These are phyloP conservation scores for Coemansia sp. DNA, from an alignment of 192 early-diverging fungal genomes.

Conservation along the genomic window DNA sequence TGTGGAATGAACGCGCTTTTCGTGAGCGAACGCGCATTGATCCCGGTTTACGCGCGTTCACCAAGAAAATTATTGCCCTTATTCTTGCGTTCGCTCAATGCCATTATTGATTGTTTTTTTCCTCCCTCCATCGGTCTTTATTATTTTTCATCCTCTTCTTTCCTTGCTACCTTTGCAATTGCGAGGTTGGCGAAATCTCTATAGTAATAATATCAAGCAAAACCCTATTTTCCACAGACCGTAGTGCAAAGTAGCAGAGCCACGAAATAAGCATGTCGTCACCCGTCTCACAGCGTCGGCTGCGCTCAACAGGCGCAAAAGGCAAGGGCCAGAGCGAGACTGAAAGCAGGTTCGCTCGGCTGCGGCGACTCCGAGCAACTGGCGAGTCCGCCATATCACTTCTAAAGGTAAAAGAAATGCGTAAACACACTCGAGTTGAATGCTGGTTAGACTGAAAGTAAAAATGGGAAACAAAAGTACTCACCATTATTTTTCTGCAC, in stretches of 20 bases:
- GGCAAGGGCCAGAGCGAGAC: conserved; percentile 4
- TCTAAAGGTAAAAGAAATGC: background rate
- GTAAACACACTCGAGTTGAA: background rate
- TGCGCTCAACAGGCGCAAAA: conserved; percentile 26
- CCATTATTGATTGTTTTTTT: too few species aligned
- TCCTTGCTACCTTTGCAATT: too few species aligned
- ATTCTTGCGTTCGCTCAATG: too few species aligned
- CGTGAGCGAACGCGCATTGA: too few species aligned
- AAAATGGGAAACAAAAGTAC: background rate
- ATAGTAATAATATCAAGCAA: too few species aligned
- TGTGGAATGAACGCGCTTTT: too few species aligned
- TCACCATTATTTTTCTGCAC: background rate
- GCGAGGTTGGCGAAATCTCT: too few species aligned
- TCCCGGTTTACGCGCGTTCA: too few species aligned
- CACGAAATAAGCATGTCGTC: conserved; percentile 19
- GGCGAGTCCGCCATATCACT: conserved; percentile 35
- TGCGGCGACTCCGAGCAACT: conserved; percentile 46
- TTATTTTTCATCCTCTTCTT: too few species aligned
- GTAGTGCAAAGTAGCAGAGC: background rate
- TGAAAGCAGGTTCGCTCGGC: conserved; percentile 36
- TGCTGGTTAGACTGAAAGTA: background rate
- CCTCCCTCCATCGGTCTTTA: too few species aligned
- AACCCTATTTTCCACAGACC: too few species aligned
- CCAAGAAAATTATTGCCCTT: too few species aligned
- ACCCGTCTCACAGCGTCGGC: conserved; percentile 19